Evolutionary conservation across 2,329 filamentous ascomycete species (phyloP).

Genomic region (Purpureocillium takamizusanense): DNA sequence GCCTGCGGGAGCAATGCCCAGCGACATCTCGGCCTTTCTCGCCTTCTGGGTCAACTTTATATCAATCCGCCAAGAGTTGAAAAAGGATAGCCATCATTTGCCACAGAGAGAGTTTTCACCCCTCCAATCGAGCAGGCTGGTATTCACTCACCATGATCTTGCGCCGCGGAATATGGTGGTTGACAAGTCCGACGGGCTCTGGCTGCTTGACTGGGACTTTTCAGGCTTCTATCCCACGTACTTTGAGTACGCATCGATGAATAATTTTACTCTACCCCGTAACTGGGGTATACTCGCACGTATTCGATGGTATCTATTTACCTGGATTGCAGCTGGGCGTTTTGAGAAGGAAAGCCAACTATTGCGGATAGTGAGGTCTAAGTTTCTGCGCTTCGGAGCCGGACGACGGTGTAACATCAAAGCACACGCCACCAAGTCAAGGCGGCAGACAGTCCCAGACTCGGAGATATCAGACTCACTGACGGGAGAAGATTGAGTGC

Average conservation of each 20-base stretch:
- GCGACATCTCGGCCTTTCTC: neutral
- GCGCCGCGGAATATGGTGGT: neutral
- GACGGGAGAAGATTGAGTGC: neutral
- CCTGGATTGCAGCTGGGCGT: neutral
- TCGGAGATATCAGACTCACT: neutral
- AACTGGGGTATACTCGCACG: neutral
- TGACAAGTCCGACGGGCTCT: neutral
- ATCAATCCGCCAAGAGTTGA: neutral
- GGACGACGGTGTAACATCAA: neutral
- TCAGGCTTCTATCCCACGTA: neutral
- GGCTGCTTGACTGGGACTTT: neutral
- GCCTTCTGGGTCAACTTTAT: neutral
- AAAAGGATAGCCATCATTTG: neutral
- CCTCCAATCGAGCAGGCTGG: neutral
- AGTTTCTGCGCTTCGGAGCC: neutral
- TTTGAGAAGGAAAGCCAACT: neutral
- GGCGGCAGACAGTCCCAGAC: neutral
- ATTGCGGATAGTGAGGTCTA: neutral
- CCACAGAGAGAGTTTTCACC: neutral
- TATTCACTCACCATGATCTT: neutral
- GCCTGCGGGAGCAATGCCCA: neutral
- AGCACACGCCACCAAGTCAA: neutral
- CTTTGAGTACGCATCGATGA: neutral
- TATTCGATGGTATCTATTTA: neutral
- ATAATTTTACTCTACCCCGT: neutral